Evolutionary conservation across 2,329 filamentous ascomycete species (phyloP), one percentile per base, ranked within the genome.

Genomic region (Macrophomina phaseolina): DNA sequence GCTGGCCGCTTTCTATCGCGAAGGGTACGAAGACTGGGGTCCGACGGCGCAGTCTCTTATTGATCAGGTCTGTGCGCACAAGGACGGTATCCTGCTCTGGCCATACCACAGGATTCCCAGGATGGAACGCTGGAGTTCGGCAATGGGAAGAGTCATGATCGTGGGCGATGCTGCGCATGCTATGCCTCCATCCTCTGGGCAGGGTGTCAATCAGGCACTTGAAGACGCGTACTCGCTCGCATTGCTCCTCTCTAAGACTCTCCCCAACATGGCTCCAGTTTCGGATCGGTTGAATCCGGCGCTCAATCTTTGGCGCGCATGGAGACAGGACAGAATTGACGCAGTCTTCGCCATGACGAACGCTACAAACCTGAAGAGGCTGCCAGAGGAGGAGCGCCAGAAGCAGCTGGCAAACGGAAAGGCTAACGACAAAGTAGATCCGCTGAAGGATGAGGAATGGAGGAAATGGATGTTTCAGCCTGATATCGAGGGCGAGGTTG

Each of bases 171-270:
- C 81, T 4, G 83, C 82, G 1, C 82, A 85, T 62, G 83, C 81
- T 0, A 81, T 85, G 14, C 82, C 82, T 0, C 83, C 82, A 0
- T 80, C 80, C 0, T 80, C 81, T 0, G 82, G 83, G 0, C 83
- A 84, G 67, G 81, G 83, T 0, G 76, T 80, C 0, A 83, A 83
- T 64, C 81, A 83, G 55, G 81, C 81, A 0, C 81, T 84, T 40
- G 84, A 87, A 68, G 85, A 87, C 67, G 80, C 82, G 0, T 82
- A 81, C 63, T 80, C 78, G 0, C 77, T 85, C 30, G 79, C 82
- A 2, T 71, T 81, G 3, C 69, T 86, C 0, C 64, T 81, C 11
- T 23, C 28, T 4, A 7, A 8, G 48, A 14, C 16, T 9, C 42
- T 45, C 4, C 42, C 42, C 16, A 14, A n/a, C 16, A 9, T 14